phyloP scores from a whole-genome alignment of 352 stramenopile species.

The Phytophthora parvispora region DNA sequence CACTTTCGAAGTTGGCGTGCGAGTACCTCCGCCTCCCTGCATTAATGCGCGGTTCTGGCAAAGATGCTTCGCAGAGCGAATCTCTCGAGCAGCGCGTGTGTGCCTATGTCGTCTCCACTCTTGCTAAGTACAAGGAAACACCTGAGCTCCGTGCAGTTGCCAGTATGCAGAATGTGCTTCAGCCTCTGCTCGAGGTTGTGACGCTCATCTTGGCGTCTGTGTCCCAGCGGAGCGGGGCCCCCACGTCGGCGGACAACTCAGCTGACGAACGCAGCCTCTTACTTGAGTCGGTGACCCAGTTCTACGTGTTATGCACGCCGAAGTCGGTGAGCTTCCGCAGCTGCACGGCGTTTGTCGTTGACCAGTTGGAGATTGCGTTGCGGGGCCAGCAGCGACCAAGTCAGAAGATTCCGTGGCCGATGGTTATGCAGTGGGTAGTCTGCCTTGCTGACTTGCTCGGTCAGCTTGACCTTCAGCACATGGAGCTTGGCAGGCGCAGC shows the following conservation, averaged over 20 bases:
- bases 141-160: constrained; percentile 66
- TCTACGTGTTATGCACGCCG: constrained; percentile 75
- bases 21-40: constrained; percentile 49
- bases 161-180: constrained; percentile 73
- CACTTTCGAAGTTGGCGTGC: constrained; percentile 75
- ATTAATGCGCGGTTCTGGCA: constrained; percentile 24
- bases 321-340: constrained; percentile 80
- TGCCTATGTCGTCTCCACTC: constrained; percentile 65
- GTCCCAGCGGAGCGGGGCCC: constrained; percentile 3
- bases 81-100: constrained; percentile 56
- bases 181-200: constrained; percentile 71
- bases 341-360: constrained; percentile 78
- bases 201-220: constrained; percentile 48
- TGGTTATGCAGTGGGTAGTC: constrained; percentile 77
- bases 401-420: constrained; percentile 55
- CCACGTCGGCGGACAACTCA: neutral
- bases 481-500: constrained; percentile 66
- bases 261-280: constrained; percentile 49
- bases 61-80: constrained; percentile 14
- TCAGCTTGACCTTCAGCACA: constrained; percentile 67
- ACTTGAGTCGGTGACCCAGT: constrained; percentile 66
- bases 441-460: constrained; percentile 74
- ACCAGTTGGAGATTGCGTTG: constrained; percentile 61
- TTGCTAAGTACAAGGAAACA: constrained; percentile 71
- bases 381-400: constrained; percentile 34